Conservation (phyloP, 108 stramenopile species). For the Schizochytrium sp. region DNA sequence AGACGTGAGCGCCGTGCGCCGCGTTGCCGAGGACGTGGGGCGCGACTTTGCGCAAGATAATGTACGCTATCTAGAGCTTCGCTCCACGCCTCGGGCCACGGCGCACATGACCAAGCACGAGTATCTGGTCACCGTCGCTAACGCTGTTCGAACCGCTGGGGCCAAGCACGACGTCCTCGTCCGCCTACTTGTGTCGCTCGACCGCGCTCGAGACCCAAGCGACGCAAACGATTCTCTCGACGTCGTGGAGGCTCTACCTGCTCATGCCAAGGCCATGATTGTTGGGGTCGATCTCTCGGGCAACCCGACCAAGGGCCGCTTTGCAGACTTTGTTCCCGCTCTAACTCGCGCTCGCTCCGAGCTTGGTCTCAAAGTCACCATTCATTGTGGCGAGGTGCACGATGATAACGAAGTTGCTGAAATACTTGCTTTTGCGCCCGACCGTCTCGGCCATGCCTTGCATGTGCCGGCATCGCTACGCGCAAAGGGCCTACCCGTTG, state of each 20-base stretch:
- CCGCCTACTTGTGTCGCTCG: constrained; percentile 61
- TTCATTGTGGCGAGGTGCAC: constrained; percentile 60
- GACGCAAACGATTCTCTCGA: neutral
- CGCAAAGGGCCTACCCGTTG: constrained; percentile 8
- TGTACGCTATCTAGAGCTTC: constrained; percentile 67
- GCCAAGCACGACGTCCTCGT: constrained; percentile 15
- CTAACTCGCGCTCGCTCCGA: constrained; percentile 44
- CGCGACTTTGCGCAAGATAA: constrained; percentile 63
- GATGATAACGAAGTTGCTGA: constrained; percentile 4
- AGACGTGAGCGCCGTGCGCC: constrained; percentile 44
- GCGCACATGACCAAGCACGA: constrained; percentile 33
- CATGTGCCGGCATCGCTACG: constrained; percentile 1
- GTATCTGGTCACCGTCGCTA: constrained; percentile 57
- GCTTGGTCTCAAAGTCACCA: constrained; percentile 49
- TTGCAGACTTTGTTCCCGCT: constrained; percentile 18
- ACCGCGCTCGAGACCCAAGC: constrained; percentile 40
- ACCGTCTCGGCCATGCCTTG: constrained; percentile 31
- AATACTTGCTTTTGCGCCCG: constrained; percentile 26
- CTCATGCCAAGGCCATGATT: constrained; percentile 30
- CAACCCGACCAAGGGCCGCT: constrained; percentile 53
- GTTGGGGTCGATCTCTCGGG: constrained; percentile 83
- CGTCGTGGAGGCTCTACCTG: neutral
- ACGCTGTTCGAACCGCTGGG: constrained; percentile 49
- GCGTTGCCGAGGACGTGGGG: constrained; percentile 60
- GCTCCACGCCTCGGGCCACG: constrained; percentile 68